Conservation (phyloP, 495 filamentous ascomycete genomes). For the Aspergillus olivimuriae region DNA sequence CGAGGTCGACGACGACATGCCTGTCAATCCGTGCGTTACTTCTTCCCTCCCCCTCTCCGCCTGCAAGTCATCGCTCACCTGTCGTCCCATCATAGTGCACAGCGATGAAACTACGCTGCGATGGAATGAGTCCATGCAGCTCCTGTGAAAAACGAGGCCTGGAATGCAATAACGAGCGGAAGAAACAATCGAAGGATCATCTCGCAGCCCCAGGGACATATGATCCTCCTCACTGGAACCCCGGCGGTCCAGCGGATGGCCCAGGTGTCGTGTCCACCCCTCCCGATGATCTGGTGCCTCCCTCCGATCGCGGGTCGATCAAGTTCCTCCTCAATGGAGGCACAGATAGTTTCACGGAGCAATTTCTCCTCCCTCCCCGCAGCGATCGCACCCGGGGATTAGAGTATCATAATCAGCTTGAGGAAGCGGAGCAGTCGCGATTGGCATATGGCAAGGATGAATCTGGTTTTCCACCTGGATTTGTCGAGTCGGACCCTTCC, state of each 20-base stretch:
- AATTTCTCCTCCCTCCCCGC: constrained; percentile 37
- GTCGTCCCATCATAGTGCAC: constrained; percentile 30
- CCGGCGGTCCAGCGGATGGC: constrained; percentile 3
- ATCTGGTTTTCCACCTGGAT: constrained; percentile 13
- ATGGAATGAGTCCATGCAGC: constrained; percentile 41
- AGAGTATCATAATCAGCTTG: constrained; percentile 25
- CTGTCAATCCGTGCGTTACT: constrained; percentile 38
- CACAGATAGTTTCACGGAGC: constrained; percentile 40
- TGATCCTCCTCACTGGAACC: neutral
- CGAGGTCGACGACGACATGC: constrained; percentile 42
- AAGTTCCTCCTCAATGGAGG: constrained; percentile 43
- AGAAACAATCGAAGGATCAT: constrained; percentile 5
- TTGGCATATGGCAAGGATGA: constrained; percentile 16
- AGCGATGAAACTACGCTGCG: constrained; percentile 47
- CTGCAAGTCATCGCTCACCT: constrained; percentile 1
- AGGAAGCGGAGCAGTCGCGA: constrained; percentile 15
- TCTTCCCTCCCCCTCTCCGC: no score
- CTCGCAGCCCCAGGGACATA: neutral
- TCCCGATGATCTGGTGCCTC: constrained; percentile 19
- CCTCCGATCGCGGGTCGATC: constrained; percentile 42
- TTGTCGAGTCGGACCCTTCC: constrained; percentile 21
- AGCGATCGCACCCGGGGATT: constrained; percentile 32
- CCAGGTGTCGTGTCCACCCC: constrained; percentile 16
- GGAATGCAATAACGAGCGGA: constrained; percentile 35
- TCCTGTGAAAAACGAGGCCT: constrained; percentile 41